A percentile compares a stretch with the other conserved stretches of the same genome.
Conservation (phyloP, 352 stramenopile genomes). For the Phytophthora pisi region DNA sequence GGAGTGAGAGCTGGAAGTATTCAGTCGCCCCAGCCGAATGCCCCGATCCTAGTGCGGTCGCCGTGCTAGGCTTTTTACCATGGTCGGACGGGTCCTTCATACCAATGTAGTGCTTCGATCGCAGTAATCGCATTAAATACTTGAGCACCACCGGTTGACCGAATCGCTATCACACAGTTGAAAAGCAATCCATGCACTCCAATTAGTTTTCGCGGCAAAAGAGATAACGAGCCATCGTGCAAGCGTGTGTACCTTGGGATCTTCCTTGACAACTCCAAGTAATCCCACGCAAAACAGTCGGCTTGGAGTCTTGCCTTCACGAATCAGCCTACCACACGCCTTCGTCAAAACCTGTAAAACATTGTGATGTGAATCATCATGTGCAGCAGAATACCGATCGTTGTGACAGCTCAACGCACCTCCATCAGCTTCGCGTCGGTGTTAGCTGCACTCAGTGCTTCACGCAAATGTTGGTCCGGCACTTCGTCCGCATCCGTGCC, state of each 20-base stretch:
- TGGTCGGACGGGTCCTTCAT: slow-evolving; percentile 44
- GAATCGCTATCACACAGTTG: slow-evolving; percentile 47
- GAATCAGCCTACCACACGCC: slow-evolving; percentile 56
- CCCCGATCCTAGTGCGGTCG: slow-evolving; percentile 22
- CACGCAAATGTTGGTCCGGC: slow-evolving; percentile 58
- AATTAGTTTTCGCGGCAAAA: slow-evolving; percentile 1
- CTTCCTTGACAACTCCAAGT: slow-evolving; percentile 62
- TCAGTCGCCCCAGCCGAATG: slow-evolving; percentile 36
- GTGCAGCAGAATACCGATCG: not conserved
- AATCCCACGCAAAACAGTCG: slow-evolving; percentile 67
- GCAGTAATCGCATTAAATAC: slow-evolving; percentile 75
- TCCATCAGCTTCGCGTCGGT: slow-evolving; percentile 60
- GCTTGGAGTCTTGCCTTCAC: slow-evolving; percentile 59
- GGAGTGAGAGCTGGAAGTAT: slow-evolving; percentile 59
- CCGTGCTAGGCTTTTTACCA: slow-evolving; percentile 35
- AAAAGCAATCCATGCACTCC: not conserved
- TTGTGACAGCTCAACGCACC: slow-evolving; percentile 22
- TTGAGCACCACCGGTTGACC: slow-evolving; percentile 65
- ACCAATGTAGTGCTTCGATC: slow-evolving; percentile 82
- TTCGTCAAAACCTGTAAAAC: slow-evolving; percentile 51
- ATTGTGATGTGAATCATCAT: not conserved
- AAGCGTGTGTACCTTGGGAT: slow-evolving; percentile 37
- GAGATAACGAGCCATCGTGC: not conserved
- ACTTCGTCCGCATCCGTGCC: slow-evolving; percentile 39
- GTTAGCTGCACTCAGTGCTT: slow-evolving; percentile 43